A percentile compares a stretch with the other conserved stretches of the same genome.
Conservation (phyloP, 75 land plant species). For the Isoetes taiwanensis region DNA sequence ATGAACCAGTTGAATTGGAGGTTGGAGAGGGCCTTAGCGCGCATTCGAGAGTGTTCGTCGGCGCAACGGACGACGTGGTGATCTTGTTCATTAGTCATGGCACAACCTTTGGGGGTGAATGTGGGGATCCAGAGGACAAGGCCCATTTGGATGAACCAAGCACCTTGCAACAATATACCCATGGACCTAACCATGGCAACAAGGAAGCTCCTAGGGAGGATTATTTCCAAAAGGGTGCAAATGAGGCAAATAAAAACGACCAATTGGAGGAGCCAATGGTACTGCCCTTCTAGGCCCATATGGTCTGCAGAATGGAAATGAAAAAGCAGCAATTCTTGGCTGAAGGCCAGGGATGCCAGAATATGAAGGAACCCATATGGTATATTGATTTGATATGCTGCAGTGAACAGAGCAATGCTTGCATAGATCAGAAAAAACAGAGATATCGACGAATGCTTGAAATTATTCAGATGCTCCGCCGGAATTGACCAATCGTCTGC, state of each 20-base stretch:
- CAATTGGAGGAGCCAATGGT: slow-evolving; percentile 68
- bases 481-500: slow-evolving; percentile 17
- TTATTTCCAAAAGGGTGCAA: slow-evolving; percentile 19
- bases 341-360: slow-evolving; percentile 36
- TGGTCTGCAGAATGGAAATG: slow-evolving; percentile 69
- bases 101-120: slow-evolving; percentile 40
- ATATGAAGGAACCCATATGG: slow-evolving; percentile 17
- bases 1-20: neutral
- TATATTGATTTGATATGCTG: slow-evolving; percentile 4
- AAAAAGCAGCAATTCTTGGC: slow-evolving; percentile 48
- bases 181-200: slow-evolving; percentile 36
- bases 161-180: slow-evolving; percentile 51
- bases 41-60: neutral
- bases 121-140: slow-evolving; percentile 53
- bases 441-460: slow-evolving; percentile 68
- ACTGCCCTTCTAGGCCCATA: slow-evolving; percentile 51
- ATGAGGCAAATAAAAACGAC: slow-evolving; percentile 26
- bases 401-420: slow-evolving; percentile 24
- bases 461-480: slow-evolving; percentile 26
- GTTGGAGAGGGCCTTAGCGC: slow-evolving; percentile 1
- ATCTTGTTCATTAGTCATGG: neutral
- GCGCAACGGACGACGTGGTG: slow-evolving; percentile 2
- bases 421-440: slow-evolving; percentile 48
- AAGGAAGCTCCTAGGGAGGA: slow-evolving; percentile 14
- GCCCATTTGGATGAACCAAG: slow-evolving; percentile 73